Base-by-base conservation (phyloP, 1,139 yeast genomes). In the Entelexis paramagnoliae region DNA sequence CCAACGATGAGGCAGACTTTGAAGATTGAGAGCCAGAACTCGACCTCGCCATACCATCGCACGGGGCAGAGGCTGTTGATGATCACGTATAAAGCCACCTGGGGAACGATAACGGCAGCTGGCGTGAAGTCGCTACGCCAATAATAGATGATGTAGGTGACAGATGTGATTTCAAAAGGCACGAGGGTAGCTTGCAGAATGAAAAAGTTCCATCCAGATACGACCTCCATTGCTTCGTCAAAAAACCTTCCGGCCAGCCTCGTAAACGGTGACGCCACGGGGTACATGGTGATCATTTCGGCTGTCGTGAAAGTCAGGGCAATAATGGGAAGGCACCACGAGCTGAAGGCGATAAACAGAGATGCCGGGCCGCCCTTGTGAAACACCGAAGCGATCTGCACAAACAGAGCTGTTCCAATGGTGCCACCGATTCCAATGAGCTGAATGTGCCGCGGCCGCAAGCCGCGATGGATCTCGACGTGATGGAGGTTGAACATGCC, bases 401-500 rank as follows among this genome's bases (percentile, higher is more conserved):
- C 83, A 71, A 83, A 74, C 35, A 80, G 68, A 46, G 88, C 89
- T 8, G 93, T 84, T 57, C 95, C 95, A 60, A 86, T 84, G 44
- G 87, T 81, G 47, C 95, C 95, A 44, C 94, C 91, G 34, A 80
- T 79, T 47, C 91, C 88, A 62, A 85, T 80, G 62, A 85, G 75
- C 60, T 85, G 85, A 49, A 85, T 80, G 52, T 67, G 70, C n/a
- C 70, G 56, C 4, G 63, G 58, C 49, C 62, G 64, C 24, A 67
- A 63, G 5, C 60, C 58, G 1, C 62, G 52, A 34, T 54, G 55
- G 46, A 44, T 41, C 17, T 40, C 16, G 11, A 42, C 48, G 13
- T 30, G 16, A 22, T 36, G 41, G 6, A 48, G 19, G 20, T 34
- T 2, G 35, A 34, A 35, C 17, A 51, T 35, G 8, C 16, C 44